Conservation (phyloP, 495 filamentous ascomycete genomes). For the Penicillium ucsense region DNA sequence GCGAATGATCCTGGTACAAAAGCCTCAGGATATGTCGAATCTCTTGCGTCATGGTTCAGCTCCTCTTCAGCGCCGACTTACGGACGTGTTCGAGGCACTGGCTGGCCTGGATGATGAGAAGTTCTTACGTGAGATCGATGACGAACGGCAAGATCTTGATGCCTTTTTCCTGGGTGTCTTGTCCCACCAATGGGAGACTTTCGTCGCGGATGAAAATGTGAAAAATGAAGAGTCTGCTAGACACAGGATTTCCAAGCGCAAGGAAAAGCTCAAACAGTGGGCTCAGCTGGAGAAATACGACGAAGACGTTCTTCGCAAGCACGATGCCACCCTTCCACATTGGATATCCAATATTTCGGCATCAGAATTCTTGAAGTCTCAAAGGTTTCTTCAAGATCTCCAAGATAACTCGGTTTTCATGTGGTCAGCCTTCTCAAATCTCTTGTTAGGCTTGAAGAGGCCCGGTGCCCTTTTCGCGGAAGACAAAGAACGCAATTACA, state of each 20-base stretch:
- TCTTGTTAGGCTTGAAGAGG: constrained; percentile 62
- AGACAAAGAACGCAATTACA: constrained; percentile 61
- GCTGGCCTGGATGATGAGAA: constrained; percentile 77
- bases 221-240: constrained; percentile 63
- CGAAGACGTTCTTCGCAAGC: constrained; percentile 63
- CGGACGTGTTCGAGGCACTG: constrained; percentile 70
- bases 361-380: constrained; percentile 84
- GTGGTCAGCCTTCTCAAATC: constrained; percentile 57
- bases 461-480: constrained; percentile 72
- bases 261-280: constrained; percentile 75
- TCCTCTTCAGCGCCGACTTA: constrained; percentile 60
- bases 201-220: constrained; percentile 68
- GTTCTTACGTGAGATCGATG: constrained; percentile 82
- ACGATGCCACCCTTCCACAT: constrained; percentile 73
- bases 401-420: constrained; percentile 77
- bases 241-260: constrained; percentile 57
- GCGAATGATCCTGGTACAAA: constrained; percentile 87
- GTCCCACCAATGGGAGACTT: constrained; percentile 74
- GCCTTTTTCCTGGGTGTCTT: constrained; percentile 67
- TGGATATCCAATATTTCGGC: constrained; percentile 93
- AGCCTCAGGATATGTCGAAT: constrained; percentile 67
- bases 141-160: constrained; percentile 72
- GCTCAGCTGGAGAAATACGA: constrained; percentile 51
- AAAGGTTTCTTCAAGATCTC: constrained; percentile 77
- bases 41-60: constrained; percentile 60